phyloP scores from a whole-genome alignment of 2,329 filamentous ascomycete genomes.

The Neurospora sp. region DNA sequence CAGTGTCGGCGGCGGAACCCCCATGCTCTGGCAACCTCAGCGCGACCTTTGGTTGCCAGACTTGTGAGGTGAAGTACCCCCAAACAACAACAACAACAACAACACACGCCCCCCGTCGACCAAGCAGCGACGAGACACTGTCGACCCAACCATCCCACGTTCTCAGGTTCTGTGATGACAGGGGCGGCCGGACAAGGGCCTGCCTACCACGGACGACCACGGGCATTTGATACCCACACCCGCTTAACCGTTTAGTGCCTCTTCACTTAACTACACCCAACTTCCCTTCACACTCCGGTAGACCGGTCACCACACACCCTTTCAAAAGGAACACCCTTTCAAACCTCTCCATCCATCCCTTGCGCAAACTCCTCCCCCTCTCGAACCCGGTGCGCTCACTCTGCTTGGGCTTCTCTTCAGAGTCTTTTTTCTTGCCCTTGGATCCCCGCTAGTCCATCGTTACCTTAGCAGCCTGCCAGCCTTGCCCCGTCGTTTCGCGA shows the following conservation, averaged over 20 bases:
- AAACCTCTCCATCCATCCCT: conserved; percentile 18
- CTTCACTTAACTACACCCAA: conserved; percentile 11
- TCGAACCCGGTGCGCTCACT: conserved; percentile 1
- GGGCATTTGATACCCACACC: conserved; percentile 14
- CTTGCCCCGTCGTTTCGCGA: conserved; percentile 4
- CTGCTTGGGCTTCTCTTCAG: conserved; percentile 5
- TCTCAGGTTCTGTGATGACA: conserved; percentile 7
- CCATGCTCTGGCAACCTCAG: conserved; percentile 8
- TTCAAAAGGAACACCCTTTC: not conserved
- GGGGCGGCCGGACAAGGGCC: conserved; percentile 7
- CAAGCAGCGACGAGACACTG: conserved; percentile 9
- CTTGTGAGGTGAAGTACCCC: conserved; percentile 4
- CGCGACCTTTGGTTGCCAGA: not conserved
- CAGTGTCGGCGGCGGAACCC: conserved; percentile 12
- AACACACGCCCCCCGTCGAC: conserved; percentile 12
- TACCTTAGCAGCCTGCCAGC: conserved; percentile 3
- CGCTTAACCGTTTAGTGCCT: conserved; percentile 7
- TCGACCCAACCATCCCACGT: conserved; percentile 17
- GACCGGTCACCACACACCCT: conserved; percentile 18
- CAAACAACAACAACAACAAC: not conserved
- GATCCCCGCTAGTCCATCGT: conserved; percentile 1
- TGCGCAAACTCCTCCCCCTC: conserved; percentile 6
- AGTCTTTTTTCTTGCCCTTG: conserved; percentile 2
- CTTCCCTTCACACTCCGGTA: conserved; percentile 20
- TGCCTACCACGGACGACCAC: not conserved